A percentile compares a stretch with the other conserved stretches of the same genome.
Evolutionary conservation across 495 filamentous ascomycete species (phyloP).

Genomic region (Neurospora africana): DNA sequence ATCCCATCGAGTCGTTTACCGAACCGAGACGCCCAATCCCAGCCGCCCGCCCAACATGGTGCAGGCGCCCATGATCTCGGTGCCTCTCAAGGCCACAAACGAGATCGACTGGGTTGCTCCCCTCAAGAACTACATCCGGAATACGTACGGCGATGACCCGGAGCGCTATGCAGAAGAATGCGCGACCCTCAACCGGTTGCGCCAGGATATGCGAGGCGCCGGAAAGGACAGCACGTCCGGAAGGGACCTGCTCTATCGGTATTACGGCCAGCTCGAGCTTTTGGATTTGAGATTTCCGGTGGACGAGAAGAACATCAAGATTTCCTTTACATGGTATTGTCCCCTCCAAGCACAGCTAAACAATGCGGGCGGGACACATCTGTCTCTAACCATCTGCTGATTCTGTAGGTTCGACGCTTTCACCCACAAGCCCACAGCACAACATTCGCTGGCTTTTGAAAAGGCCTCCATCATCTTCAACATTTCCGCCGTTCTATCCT

Average conservation of each 20-base stretch:
- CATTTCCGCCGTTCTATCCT: conserved; percentile 92
- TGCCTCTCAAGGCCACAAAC: conserved; percentile 94
- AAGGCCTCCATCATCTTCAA: conserved; percentile 99
- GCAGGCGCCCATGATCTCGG: conserved; percentile 84
- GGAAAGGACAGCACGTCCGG: conserved; percentile 94
- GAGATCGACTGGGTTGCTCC: conserved; percentile 97
- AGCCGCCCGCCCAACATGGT: conserved; percentile 39
- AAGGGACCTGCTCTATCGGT: conserved; percentile 87
- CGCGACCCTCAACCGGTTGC: conserved; percentile 85
- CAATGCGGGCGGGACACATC: background rate
- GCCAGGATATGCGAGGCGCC: conserved; percentile 97
- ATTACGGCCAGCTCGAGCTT: conserved; percentile 94
- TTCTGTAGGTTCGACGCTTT: conserved; percentile 86
- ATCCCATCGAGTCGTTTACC: background rate
- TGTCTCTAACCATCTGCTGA: conserved; percentile 13
- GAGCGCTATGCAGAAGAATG: conserved; percentile 93
- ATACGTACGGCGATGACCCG: conserved; percentile 92
- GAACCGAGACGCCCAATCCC: background rate
- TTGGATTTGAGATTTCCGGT: conserved; percentile 92
- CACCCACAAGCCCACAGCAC: conserved; percentile 88
- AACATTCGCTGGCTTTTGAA: conserved; percentile 94
- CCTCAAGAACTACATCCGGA: conserved; percentile 84
- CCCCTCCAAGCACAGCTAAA: background rate
- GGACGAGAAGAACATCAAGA: conserved; percentile 97
- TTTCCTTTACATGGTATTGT: conserved; percentile 89